A percentile compares a stretch with the other conserved stretches of the same genome.
These are phyloP conservation scores for thale cress (Arabidopsis thaliana) DNA, from an alignment of 345 rosid species.

Conservation along the genomic window DNA sequence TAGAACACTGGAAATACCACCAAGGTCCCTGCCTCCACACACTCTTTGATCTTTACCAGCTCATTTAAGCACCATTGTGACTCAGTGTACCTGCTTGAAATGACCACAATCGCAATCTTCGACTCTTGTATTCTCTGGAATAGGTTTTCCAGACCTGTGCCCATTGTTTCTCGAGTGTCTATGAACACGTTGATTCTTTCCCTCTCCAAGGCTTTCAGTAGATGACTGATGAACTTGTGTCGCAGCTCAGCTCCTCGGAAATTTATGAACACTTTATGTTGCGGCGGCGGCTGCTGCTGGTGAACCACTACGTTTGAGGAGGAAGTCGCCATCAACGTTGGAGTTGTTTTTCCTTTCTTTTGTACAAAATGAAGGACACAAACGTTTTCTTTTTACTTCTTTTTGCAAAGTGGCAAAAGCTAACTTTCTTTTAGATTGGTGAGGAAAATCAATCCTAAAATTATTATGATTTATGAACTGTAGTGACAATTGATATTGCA, in stretches of 20 bases:
- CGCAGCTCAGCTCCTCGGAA: slow-evolving; percentile 36
- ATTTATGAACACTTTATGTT: slow-evolving; percentile 39
- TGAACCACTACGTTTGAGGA: too few species aligned
- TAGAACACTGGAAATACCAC: too few species aligned
- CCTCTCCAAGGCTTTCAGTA: background rate
- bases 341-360: too few species aligned
- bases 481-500: too few species aligned
- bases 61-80: slow-evolving; percentile 43
- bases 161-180: background rate
- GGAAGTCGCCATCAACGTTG: too few species aligned
- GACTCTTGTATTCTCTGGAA: slow-evolving; percentile 32
- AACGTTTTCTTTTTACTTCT: too few species aligned
- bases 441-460: too few species aligned
- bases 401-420: too few species aligned
- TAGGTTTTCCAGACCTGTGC: background rate
- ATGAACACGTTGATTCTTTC: slow-evolving; percentile 24
- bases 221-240: slow-evolving; percentile 29
- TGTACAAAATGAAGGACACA: too few species aligned
- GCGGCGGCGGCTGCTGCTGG: background rate
- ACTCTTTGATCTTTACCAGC: slow-evolving; percentile 32
- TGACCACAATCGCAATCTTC: slow-evolving; percentile 15
- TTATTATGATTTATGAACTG: too few species aligned
- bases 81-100: slow-evolving; percentile 33
- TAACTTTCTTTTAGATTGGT: too few species aligned
- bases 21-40: background rate